Percentiles rank a stretch among this genome's conserved stretches.
phyloP scores from a whole-genome alignment of 768 basidiomycete genomes.

The Hygrophorus pudorinus region DNA sequence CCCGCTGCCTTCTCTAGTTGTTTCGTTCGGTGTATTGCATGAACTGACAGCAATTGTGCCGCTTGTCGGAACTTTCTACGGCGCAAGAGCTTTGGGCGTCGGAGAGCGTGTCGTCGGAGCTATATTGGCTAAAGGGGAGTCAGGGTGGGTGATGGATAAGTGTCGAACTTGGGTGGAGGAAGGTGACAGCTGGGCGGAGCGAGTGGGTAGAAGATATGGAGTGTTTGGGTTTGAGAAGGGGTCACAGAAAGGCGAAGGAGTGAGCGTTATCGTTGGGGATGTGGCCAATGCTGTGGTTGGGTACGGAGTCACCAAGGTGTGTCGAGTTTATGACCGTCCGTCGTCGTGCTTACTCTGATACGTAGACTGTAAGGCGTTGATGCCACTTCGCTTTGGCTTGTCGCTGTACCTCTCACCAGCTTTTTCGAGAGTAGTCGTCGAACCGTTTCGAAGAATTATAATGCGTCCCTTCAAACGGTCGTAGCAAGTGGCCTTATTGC shows the following conservation, averaged over 20 bases:
- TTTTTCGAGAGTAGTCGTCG: constrained; percentile 58
- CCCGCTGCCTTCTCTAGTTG: constrained; percentile 62
- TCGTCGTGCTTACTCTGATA: not conserved
- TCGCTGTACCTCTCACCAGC: constrained; percentile 66
- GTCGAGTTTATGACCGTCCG: constrained; percentile 1
- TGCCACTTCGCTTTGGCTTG: constrained; percentile 62
- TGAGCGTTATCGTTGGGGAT: constrained; percentile 53
- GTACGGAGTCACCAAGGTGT: constrained; percentile 71
- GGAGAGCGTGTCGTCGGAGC: constrained; percentile 51
- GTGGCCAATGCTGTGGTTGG: constrained; percentile 78
- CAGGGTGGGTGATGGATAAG: constrained; percentile 32
- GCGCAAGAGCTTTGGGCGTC: constrained; percentile 52
- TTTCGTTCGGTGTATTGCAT: constrained; percentile 79
- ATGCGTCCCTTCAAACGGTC: constrained; percentile 17
- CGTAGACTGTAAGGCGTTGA: constrained; percentile 41
- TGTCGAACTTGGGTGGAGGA: constrained; percentile 62
- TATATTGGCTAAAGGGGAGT: constrained; percentile 5
- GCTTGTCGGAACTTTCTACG: constrained; percentile 64
- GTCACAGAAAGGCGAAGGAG: constrained; percentile 3
- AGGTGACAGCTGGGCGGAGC: constrained; percentile 60
- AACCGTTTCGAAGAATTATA: constrained; percentile 41
- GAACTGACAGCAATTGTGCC: constrained; percentile 78
- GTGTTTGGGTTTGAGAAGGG: constrained; percentile 66
- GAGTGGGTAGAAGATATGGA: constrained; percentile 71
- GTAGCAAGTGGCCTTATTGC: no score